A percentile compares a stretch with the other conserved stretches of the same genome.
phyloP scores from a whole-genome alignment of 1,139 yeast genomes.

The Pichia sp. region DNA sequence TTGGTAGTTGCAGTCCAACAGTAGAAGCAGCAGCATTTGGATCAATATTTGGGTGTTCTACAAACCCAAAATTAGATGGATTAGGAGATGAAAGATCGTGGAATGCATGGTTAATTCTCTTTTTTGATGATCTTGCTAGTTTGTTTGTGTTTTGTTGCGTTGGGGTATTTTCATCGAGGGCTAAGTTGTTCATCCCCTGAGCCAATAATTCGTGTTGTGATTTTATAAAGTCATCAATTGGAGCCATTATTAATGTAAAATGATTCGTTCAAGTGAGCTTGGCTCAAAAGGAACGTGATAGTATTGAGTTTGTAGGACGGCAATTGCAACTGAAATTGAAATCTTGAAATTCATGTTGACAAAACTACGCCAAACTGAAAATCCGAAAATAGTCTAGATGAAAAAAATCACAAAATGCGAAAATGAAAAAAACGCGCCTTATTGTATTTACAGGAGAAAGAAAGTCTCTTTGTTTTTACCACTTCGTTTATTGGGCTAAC shows the following conservation, averaged over 20 bases:
- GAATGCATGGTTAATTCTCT: conserved; percentile 24
- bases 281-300: not conserved
- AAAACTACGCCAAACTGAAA: not conserved
- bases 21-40: conserved; percentile 28
- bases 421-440: not conserved
- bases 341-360: not conserved
- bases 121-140: not conserved
- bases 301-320: too few relatives aligned
- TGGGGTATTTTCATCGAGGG: conserved; percentile 3
- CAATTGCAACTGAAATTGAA: too few relatives aligned
- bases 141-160: not conserved
- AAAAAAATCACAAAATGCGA: not conserved
- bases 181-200: conserved; percentile 12
- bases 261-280: too few relatives aligned
- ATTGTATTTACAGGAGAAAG: not conserved
- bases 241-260: conserved; percentile 1
- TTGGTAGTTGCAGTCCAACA: conserved; percentile 18
- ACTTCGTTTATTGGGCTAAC: not conserved
- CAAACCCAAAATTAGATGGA: not conserved
- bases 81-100: conserved; percentile 19
- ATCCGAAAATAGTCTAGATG: not conserved
- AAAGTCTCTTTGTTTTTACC: not conserved
- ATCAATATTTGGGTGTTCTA: conserved; percentile 16
- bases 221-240: conserved; percentile 1
- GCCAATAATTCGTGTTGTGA: conserved; percentile 14